A percentile compares a stretch with the other conserved stretches of the same genome.
phyloP scores from a whole-genome alignment of 1,284 basidiomycete species.

The Neolentinus lepideus region DNA sequence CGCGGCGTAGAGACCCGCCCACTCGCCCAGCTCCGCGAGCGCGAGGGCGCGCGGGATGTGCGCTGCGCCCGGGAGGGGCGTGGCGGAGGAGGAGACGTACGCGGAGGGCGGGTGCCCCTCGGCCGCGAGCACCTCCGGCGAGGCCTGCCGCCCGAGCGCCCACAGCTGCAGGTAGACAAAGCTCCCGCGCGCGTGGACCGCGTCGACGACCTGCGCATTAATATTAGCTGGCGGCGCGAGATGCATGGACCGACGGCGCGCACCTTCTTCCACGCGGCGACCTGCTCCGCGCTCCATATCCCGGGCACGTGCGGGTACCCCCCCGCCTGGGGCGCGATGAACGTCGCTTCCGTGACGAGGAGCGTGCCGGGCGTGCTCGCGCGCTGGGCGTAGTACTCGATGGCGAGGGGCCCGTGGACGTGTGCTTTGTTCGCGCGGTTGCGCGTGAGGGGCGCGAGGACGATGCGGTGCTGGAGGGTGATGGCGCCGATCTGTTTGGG shows the following conservation, averaged over 20 bases:
- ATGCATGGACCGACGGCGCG: slow-evolving; percentile 8
- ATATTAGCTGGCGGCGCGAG: slow-evolving; percentile 14
- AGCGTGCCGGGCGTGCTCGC: slow-evolving; percentile 25
- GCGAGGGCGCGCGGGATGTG: slow-evolving; percentile 27
- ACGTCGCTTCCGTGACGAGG: slow-evolving; percentile 25
- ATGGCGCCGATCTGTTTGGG: neutral
- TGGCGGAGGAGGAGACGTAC: too few relatives aligned
- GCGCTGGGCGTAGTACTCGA: slow-evolving; percentile 26
- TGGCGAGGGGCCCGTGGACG: slow-evolving; percentile 11
- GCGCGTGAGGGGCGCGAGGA: slow-evolving; percentile 27
- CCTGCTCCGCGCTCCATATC: slow-evolving; percentile 21
- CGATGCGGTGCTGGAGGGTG: slow-evolving; percentile 11
- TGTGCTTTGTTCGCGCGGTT: slow-evolving; percentile 16
- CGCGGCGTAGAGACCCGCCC: slow-evolving; percentile 13
- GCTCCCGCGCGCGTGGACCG: slow-evolving; percentile 30
- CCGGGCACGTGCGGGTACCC: slow-evolving; percentile 17
- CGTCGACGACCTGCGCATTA: slow-evolving; percentile 22
- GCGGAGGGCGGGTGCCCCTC: slow-evolving; percentile 29
- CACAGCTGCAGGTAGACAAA: slow-evolving; percentile 31
- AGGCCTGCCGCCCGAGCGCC: slow-evolving; percentile 27
- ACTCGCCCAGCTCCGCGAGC: slow-evolving; percentile 17
- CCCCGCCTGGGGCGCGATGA: slow-evolving; percentile 17
- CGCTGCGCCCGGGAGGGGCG: too few relatives aligned
- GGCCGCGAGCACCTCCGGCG: slow-evolving; percentile 20
- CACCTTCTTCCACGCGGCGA: slow-evolving; percentile 24